Evolutionary conservation across 2,329 filamentous ascomycete genomes (phyloP), one percentile per base, ranked within the genome.

Genomic region (Rhytidhysteron rufulum): DNA sequence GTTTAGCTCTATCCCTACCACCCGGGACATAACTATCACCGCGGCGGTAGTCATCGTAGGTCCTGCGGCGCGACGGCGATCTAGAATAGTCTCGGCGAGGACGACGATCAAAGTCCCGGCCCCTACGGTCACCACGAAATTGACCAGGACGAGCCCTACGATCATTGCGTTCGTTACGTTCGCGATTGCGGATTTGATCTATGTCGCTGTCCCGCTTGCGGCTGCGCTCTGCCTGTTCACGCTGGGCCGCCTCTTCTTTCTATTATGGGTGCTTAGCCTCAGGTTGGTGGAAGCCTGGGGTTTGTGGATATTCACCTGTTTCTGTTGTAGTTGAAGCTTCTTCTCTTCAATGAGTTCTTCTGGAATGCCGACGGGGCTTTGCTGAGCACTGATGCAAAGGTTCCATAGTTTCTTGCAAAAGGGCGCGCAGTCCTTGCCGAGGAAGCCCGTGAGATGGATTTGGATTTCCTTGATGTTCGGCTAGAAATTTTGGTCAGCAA

Each of bases 381-480:
- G 74, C 66, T 98, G 93, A 8, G 89, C 93, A 64, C 90, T 96
- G 33, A 98, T 70, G 54, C 91, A 86, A 15, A 98, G 72, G 43
- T 83, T 87, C 93, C 93, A 98, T 10, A 98, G 70, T 48, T 96
- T 88, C 62, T 95, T 91, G 66, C 91, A 96, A 60, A 98, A 98
- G 0, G 76, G 69, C 2, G 88, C 75, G 0, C 89, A 93, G 51
- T 97, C 88, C 64, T 94, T 91, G 57, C 95, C 90, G 52, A 98
- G 79, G 57, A 98, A 98, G 2, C 91, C 93, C 1, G 88, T 93
- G 48, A 98, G 82, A 57, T 94, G 86, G 53, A 96, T 95, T 62
- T 98, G 93, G 40, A 97, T 77, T 33, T 85, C 82, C 69, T 97
- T 98, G 67, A 97, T 93, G 63, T 97, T 88, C 49, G 91, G 93